Percentiles rank a stretch among this genome's conserved stretches.
phyloP scores from a whole-genome alignment of 176 grass and related monocot genomes.

The Zoysia japonica region DNA sequence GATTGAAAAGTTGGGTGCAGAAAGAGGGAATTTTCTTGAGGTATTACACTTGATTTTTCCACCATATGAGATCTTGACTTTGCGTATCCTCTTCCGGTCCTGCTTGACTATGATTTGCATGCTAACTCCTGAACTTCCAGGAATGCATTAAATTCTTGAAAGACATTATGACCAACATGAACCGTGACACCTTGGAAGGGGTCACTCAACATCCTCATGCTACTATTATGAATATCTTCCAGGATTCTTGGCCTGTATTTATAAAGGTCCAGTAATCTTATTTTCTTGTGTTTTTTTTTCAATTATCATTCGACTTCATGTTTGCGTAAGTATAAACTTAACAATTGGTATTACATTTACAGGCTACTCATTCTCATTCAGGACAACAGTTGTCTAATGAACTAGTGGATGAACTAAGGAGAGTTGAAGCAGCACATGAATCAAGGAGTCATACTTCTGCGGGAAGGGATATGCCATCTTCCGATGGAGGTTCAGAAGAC shows the following conservation, averaged over 20 bases:
- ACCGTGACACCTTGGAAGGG: constrained; percentile 42
- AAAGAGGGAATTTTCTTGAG: constrained; percentile 74
- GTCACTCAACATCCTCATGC: constrained; percentile 46
- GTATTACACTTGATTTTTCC: constrained; percentile 50
- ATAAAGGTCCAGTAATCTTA: constrained; percentile 56
- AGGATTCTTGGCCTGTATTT: constrained; percentile 69
- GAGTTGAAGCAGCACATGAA: constrained; percentile 48
- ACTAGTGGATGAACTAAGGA: constrained; percentile 78
- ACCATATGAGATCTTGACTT: background rate
- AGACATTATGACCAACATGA: constrained; percentile 52
- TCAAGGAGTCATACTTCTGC: constrained; percentile 52
- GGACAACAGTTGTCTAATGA: constrained; percentile 60
- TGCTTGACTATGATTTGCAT: constrained; percentile 20
- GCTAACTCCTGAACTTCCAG: constrained; percentile 40
- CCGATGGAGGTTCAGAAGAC: constrained; percentile 64
- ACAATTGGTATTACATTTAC: constrained; percentile 30
- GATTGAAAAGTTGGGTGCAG: constrained; percentile 60
- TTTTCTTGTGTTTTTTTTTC: constrained; percentile 19
- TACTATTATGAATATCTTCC: constrained; percentile 49
- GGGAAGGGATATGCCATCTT: constrained; percentile 43
- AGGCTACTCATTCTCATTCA: constrained; percentile 78
- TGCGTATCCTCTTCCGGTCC: background rate
- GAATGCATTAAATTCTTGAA: constrained; percentile 85
- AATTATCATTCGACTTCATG: constrained; percentile 1
- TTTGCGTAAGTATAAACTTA: constrained; percentile 31